phyloP scores from a whole-genome alignment of 2,329 filamentous ascomycete species.

The Orbilia quercus region DNA sequence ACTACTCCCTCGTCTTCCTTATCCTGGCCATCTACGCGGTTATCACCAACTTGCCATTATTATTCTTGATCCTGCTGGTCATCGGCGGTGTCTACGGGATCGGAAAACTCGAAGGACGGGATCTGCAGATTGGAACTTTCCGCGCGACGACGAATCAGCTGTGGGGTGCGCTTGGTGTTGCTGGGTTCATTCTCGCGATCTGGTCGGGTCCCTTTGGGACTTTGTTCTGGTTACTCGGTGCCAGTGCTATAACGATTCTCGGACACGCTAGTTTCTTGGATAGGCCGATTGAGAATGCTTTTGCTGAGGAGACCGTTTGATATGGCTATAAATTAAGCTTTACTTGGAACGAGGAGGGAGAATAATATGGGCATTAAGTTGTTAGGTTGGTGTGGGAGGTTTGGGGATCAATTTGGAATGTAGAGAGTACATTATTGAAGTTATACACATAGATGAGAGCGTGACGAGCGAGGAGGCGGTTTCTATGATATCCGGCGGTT shows the following conservation, averaged over 20 bases:
- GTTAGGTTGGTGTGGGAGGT: background rate
- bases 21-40: conserved; percentile 97
- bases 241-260: conserved; percentile 90
- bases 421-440: background rate
- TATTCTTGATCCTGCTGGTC: conserved; percentile 93
- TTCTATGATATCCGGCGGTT: background rate
- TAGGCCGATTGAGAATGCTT: conserved; percentile 99
- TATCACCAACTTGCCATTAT: conserved; percentile 83
- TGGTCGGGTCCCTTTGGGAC: conserved; percentile 85
- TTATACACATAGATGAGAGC: background rate
- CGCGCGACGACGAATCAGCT: conserved; percentile 90
- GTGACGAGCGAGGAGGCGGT: background rate
- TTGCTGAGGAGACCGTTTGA: conserved; percentile 99
- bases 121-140: conserved; percentile 81
- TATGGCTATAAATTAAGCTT: background rate
- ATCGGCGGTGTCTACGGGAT: conserved; percentile 89
- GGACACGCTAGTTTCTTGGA: conserved; percentile 97
- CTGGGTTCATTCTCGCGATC: conserved; percentile 85
- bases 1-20: conserved; percentile 92
- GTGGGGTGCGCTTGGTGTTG: conserved; percentile 85
- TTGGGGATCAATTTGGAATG: conserved; percentile 5
- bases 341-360: background rate
- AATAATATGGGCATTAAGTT: too few species aligned
- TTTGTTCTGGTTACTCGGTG: conserved; percentile 94
- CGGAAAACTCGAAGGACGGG: conserved; percentile 85